Conservation (phyloP, 2,329 filamentous ascomycete species). For the Colletotrichum lindemuthianum region DNA sequence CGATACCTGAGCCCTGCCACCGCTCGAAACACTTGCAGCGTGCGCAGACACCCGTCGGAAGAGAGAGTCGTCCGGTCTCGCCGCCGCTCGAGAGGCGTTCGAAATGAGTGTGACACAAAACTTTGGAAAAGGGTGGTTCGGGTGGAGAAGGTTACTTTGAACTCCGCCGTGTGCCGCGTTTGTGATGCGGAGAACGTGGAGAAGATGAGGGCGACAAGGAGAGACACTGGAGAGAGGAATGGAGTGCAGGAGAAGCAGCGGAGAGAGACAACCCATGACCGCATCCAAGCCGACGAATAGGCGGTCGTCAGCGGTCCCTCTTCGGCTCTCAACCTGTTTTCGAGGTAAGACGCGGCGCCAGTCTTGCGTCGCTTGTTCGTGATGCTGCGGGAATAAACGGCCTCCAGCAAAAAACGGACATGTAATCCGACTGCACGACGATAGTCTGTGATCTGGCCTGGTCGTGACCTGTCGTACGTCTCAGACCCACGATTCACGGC, state of each 20-base stretch:
- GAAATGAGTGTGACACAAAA: slow-evolving; percentile 27
- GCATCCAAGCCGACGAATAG: not conserved
- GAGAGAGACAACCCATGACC: slow-evolving; percentile 12
- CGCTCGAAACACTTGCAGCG: not conserved
- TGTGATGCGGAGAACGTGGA: slow-evolving; percentile 33
- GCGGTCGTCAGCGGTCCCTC: not conserved
- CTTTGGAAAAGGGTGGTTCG: slow-evolving; percentile 20
- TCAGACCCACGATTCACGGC: too few relatives aligned
- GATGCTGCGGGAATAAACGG: too few relatives aligned
- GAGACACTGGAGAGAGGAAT: not conserved
- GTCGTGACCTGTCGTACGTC: too few relatives aligned
- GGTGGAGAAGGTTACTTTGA: slow-evolving; percentile 28
- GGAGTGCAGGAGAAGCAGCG: slow-evolving; percentile 17
- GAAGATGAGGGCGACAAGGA: slow-evolving; percentile 6
- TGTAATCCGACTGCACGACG: too few relatives aligned
- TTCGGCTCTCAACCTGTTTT: too few relatives aligned
- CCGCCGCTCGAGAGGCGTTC: not conserved
- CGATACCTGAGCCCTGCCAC: not conserved
- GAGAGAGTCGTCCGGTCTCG: slow-evolving; percentile 7
- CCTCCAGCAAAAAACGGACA: too few relatives aligned
- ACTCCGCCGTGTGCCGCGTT: slow-evolving; percentile 21
- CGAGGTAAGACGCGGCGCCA: too few relatives aligned
- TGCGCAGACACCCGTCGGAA: slow-evolving; percentile 2
- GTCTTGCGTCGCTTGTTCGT: too few relatives aligned
- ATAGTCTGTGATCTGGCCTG: too few relatives aligned